Evolutionary conservation across 2,329 filamentous ascomycete species (phyloP), one percentile per base, ranked within the genome.

Genomic region (Metarhizium robertsii): DNA sequence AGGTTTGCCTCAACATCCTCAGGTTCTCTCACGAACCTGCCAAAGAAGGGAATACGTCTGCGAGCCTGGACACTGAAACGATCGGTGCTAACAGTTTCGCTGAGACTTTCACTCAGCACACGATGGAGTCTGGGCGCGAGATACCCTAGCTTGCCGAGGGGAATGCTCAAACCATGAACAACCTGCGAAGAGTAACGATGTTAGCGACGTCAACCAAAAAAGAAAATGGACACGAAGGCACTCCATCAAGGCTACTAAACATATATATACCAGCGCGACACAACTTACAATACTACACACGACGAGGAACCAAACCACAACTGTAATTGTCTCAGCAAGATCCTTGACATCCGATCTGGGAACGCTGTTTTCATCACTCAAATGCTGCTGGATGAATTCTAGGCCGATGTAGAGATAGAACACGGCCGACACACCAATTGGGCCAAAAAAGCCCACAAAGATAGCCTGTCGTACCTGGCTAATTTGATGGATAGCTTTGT

Each of bases 361-460:
- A 36, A 78, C 65, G 0, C 81, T 85, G 53, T 88, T 73, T 7
- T 83, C 79, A 0, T 77, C 62, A 18, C 64, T 80, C n/a, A 82
- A 64, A 2, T 67, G 64, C 57, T 71, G 34, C 68, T 71, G 52
- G 18, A 96, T 75, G 58, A 92, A 96, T 29, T 95, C 88, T 1
- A 88, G 69, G 45, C 81, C 86, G 58, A 96, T 76, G 65, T 91
- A 95, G 6, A 96, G 78, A 66, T 96, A 96, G 67, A 95, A 96
- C 20, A 96, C 81, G 1, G 90, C 92, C 16, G 88, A 90, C 1
- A 96, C 91, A 2, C 92, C 91, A 55, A 96, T 92, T 0, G 92
- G 92, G 0, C 92, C 92, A 61, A 96, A 96, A 74, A 95, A 96
- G 0, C 92, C 92, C 7, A 94, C 88, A 64, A 95, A 96, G 0